Percentiles rank a stretch among this genome's conserved stretches.
Evolutionary conservation across 768 basidiomycete genomes (phyloP).

Genomic region (Mycena vulgaris): DNA sequence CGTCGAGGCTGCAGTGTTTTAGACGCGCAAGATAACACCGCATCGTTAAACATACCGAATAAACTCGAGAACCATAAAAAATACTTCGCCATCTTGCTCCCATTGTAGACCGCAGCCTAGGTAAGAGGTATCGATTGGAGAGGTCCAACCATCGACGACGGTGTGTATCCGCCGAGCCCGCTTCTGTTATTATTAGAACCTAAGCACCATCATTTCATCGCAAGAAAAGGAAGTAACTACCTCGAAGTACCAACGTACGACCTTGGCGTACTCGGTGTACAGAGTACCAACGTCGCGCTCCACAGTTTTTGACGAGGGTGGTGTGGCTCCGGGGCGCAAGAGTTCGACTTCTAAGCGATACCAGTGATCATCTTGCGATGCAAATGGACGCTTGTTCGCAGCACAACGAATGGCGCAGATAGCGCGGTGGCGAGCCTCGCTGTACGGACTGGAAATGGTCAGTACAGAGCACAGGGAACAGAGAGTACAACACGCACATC

Average conservation of each 20-base stretch:
- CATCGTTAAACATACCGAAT: too few relatives aligned
- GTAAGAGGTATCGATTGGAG: slow-evolving; percentile 35
- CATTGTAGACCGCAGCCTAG: slow-evolving; percentile 39
- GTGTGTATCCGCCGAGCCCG: slow-evolving; percentile 34
- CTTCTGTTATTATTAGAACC: slow-evolving; percentile 12
- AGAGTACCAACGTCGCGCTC: slow-evolving; percentile 28
- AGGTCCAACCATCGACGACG: slow-evolving; percentile 41
- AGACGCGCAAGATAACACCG: background rate
- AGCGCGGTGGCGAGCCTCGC: slow-evolving; percentile 23
- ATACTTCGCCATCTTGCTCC: slow-evolving; percentile 11
- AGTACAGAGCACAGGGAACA: background rate
- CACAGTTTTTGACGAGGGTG: slow-evolving; percentile 38
- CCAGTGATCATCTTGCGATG: slow-evolving; percentile 33
- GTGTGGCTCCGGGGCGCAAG: slow-evolving; percentile 38
- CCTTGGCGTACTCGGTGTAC: slow-evolving; percentile 19
- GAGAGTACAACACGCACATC: slow-evolving; percentile 9
- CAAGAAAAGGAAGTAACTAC: background rate
- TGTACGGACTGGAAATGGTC: slow-evolving; percentile 25
- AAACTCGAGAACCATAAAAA: too few relatives aligned
- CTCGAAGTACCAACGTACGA: slow-evolving; percentile 20
- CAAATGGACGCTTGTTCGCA: slow-evolving; percentile 36
- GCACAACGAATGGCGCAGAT: slow-evolving; percentile 38
- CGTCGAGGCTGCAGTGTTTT: slow-evolving; percentile 16
- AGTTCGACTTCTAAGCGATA: slow-evolving; percentile 39
- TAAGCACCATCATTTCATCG: background rate